These are phyloP conservation scores for Aspergillus tamarii DNA, from an alignment of 2,329 filamentous ascomycete species.

Conservation along the genomic window DNA sequence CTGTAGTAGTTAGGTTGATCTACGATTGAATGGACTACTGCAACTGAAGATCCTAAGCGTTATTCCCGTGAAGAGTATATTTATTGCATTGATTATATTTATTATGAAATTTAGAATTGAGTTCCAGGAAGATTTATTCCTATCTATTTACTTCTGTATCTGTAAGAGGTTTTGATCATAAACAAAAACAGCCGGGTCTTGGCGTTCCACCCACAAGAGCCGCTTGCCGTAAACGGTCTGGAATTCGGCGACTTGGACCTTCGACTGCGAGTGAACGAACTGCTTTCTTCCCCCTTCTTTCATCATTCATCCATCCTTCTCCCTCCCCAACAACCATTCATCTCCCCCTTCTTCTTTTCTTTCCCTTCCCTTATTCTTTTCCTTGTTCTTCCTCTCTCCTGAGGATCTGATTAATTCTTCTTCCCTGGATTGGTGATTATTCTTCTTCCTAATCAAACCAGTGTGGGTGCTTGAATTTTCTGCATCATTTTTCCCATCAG, in stretches of 20 bases:
- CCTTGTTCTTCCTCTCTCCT: background rate
- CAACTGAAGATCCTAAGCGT: background rate
- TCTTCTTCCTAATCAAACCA: conserved; percentile 4
- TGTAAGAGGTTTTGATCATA: background rate
- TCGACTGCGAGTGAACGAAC: background rate
- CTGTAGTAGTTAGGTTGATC: background rate
- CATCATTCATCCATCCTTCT: conserved; percentile 18
- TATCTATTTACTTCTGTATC: background rate
- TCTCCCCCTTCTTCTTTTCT: conserved; percentile 14
- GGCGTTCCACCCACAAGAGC: conserved; percentile 3
- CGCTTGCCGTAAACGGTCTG: conserved; percentile 1
- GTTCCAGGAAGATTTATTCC: background rate
- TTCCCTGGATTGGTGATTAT: background rate
- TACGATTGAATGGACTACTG: background rate
- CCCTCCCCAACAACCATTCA: conserved; percentile 7
- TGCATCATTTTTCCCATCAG: conserved; percentile 12
- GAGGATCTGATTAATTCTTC: background rate
- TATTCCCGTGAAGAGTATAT: background rate
- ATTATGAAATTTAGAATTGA: no score
- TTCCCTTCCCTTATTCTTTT: conserved; percentile 1
- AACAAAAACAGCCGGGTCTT: background rate
- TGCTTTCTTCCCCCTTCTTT: conserved; percentile 22
- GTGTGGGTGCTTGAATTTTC: conserved; percentile 24
- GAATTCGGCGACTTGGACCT: background rate
- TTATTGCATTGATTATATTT: background rate